Evolutionary conservation across 2,329 filamentous ascomycete genomes (phyloP), one percentile per base, ranked within the genome.

Genomic region (Hypoxylon sp.): DNA sequence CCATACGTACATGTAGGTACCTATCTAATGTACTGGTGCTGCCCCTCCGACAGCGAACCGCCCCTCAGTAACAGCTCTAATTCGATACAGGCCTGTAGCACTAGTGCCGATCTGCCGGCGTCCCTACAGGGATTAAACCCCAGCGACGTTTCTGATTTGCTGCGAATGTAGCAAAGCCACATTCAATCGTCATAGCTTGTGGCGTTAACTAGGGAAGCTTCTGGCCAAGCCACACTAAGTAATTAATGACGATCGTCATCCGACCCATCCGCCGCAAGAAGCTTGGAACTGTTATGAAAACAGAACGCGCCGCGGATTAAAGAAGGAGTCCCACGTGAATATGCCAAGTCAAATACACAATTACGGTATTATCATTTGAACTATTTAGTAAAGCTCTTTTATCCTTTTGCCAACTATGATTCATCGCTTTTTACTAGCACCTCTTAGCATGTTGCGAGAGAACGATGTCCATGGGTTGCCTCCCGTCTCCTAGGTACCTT

Each of bases 231-330:
- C 63, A 66, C 66, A 71, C 26, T 55, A 10, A 29, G 24, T 37
- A 55, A 55, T 39, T 63, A 44, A 68, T 68, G 65, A 64, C 46
- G 65, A 68, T 70, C 65, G 54, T 68, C 68, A 66, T 66, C 65
- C 65, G 68, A 35, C 35, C 35, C 44, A 60, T 70, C 64, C 65
- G 68, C 63, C 46, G 61, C 53, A 59, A 64, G 24, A 47, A 59
- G 51, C 19, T 8, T 26, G 3, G 26, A 57, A 35, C 48, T 33
- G 24, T 37, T 52, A 50, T 48, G 22, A 46, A 57, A 54, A 60
- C 19, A 51, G 35, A 51, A 22, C 46, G 35, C n/a, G 13, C 9
- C 19, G 22, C 4, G 46, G 5, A 22, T 22, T 22, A 22, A 8
- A 48, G 62, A 39, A 19, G 53, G n/a, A 52, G 8, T 44, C 37